A percentile compares a stretch with the other conserved stretches of the same genome.
Conservation (phyloP, 768 basidiomycete species). For the Tulasnella sp. region DNA sequence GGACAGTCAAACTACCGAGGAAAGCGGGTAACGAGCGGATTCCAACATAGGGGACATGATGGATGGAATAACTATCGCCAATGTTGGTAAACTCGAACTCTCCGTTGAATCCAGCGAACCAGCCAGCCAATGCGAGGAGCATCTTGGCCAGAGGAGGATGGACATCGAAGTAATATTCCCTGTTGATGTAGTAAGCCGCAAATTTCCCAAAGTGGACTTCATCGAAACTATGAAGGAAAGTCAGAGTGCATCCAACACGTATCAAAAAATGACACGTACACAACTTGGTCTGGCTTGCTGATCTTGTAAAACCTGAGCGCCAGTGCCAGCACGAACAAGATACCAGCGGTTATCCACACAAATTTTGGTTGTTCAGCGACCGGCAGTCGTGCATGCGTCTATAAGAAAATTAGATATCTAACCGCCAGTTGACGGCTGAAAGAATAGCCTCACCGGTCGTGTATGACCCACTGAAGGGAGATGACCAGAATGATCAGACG, state of each 20-base stretch:
- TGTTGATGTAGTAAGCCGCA: constrained; percentile 80
- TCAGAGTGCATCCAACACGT: background rate
- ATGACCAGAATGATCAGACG: constrained; percentile 10
- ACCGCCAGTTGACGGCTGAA: too few relatives aligned
- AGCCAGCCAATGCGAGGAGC: constrained; percentile 84
- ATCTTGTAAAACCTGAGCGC: constrained; percentile 87
- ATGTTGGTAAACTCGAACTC: constrained; percentile 89
- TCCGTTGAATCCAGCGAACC: constrained; percentile 94
- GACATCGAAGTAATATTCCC: constrained; percentile 98
- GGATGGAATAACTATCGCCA: constrained; percentile 77
- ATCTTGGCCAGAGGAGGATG: constrained; percentile 97
- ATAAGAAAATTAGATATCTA: too few relatives aligned
- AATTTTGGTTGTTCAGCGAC: constrained; percentile 1
- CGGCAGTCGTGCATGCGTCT: constrained; percentile 8
- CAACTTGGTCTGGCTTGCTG: constrained; percentile 86
- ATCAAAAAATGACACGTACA: constrained; percentile 39
- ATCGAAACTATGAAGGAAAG: constrained; percentile 52
- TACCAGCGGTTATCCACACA: background rate
- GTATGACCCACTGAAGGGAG: background rate
- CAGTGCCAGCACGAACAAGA: constrained; percentile 56
- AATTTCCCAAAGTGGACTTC: constrained; percentile 99
- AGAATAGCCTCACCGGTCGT: background rate
- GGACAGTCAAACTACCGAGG: constrained; percentile 78
- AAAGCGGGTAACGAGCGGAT: constrained; percentile 88
- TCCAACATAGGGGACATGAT: constrained; percentile 86